Percentiles rank a stretch among this genome's conserved stretches.
Evolutionary conservation across 1,284 basidiomycete species (phyloP).

Genomic region (Phylloporus sp.): DNA sequence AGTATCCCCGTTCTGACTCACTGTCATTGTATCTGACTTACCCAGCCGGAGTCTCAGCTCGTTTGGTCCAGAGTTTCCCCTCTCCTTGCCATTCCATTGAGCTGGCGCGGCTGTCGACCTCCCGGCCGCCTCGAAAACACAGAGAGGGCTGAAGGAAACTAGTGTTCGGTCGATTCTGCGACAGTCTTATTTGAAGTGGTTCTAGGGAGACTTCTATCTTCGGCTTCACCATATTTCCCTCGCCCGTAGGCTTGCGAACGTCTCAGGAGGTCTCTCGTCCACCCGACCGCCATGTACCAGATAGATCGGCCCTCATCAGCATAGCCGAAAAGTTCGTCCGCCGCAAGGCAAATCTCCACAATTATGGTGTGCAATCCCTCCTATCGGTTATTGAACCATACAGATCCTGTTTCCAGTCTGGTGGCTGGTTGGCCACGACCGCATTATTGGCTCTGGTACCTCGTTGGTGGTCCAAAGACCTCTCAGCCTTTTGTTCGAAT

Average conservation of each 20-base stretch:
- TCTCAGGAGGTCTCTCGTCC: too few species aligned
- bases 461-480: slow-evolving; percentile 29
- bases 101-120: not conserved
- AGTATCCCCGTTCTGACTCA: not conserved
- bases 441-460: slow-evolving; percentile 30
- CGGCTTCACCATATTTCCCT: too few species aligned
- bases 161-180: too few species aligned
- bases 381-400: slow-evolving; percentile 5
- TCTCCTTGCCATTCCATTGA: not conserved
- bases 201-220: too few species aligned
- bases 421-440: slow-evolving; percentile 11
- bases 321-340: slow-evolving; percentile 18
- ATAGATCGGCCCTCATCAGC: not conserved
- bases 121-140: not conserved
- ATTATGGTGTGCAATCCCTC: slow-evolving; percentile 25
- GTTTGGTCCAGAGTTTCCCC: too few species aligned
- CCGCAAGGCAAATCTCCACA: slow-evolving; percentile 41
- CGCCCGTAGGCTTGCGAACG: too few species aligned
- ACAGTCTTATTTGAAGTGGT: too few species aligned
- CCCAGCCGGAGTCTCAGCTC: too few species aligned
- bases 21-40: too few species aligned
- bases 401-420: slow-evolving; percentile 16
- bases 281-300: not conserved
- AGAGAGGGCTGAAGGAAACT: too few species aligned
- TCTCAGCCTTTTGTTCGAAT: slow-evolving; percentile 28